Base-by-base conservation (phyloP, 1,139 yeast species). In the Yamadazyma dushanensis region DNA sequence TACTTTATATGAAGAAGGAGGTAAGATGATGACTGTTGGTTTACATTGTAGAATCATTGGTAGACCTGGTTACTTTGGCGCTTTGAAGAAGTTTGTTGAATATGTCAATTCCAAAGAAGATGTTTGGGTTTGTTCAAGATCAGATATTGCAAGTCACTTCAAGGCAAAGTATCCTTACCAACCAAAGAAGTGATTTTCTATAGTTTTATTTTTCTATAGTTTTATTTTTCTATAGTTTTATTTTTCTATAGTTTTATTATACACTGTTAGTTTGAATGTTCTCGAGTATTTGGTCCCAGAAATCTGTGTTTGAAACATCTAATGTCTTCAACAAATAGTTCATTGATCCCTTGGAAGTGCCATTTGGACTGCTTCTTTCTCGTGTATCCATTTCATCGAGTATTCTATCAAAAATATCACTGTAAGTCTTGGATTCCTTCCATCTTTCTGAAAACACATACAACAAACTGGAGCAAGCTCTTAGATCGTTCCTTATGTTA, bases 101-200 rank as follows among this genome's bases (percentile, higher is more conserved):
- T 62, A 63, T 36, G 55, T 61, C 18, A 48, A 46, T 26, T 34
- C 46, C 11, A 56, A 59, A 37, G 56, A 50, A 25, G 63, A 58
- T 29, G 68, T 59, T 19, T 62, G 67, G 66, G 57, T 63, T n/a
- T 53, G 63, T 29, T 59, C 63, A 7, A 55, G 69, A 44, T 49
- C 51, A 29, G 62, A 63, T 36, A 62, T 63, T 38, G 68, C 69
- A 11, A 38, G 43, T 16, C 61, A 55, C 31, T 60, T 59, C 46
- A 48, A 41, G 32, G 34, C 32, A 10, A 46, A 46, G 31, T 50
- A 40, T 31, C 64, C 63, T 10, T 46, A 45, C 33, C 31, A 40
- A 22, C 45, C 46, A 13, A 38, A 36, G 28, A 19, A 21, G n/a
- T 34, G 20, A 20, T 15, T 11, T 15, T 22, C 11, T 22, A 22